A percentile compares a stretch with the other conserved stretches of the same genome.
Evolutionary conservation across 2,329 filamentous ascomycete genomes (phyloP).

Genomic region (Claviceps purpurea): DNA sequence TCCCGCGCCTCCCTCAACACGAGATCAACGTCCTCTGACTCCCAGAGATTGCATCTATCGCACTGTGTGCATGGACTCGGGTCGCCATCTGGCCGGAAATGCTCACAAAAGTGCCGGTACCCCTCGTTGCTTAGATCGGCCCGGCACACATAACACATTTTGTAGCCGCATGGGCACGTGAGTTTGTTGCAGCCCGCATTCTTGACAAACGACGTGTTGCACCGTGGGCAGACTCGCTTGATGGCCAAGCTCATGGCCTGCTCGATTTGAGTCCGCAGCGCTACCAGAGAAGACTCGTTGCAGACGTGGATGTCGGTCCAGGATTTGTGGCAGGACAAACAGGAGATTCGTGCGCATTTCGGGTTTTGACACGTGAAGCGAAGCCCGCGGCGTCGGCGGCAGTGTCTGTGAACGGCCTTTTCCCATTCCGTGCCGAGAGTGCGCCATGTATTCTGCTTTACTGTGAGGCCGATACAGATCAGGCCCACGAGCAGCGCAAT

Average conservation of each 20-base stretch:
- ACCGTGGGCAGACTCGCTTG: conserved; percentile 88
- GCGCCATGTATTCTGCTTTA: conserved; percentile 27
- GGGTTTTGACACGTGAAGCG: conserved; percentile 67
- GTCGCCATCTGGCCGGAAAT: conserved; percentile 75
- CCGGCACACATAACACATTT: conserved; percentile 96
- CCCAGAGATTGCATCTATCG: conserved; percentile 65
- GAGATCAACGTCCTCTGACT: conserved; percentile 58
- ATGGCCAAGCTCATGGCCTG: conserved; percentile 86
- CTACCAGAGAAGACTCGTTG: conserved; percentile 69
- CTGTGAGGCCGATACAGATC: conserved; percentile 29
- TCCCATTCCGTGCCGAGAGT: conserved; percentile 35
- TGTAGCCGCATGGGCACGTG: conserved; percentile 88
- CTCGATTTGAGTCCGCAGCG: conserved; percentile 80
- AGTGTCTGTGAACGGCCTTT: conserved; percentile 51
- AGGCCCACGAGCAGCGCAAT: conserved; percentile 35
- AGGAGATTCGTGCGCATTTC: conserved; percentile 56
- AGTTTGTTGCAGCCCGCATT: conserved; percentile 92
- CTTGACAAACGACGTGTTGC: conserved; percentile 87
- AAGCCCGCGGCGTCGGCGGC: conserved; percentile 56
- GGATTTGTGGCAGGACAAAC: conserved; percentile 65
- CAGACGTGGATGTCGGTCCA: conserved; percentile 88
- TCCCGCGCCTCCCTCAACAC: conserved; percentile 56
- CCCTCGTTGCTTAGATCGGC: conserved; percentile 61
- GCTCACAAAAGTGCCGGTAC: conserved; percentile 91
- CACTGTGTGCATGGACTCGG: conserved; percentile 62